phyloP scores from a whole-genome alignment of 148 eudicot species.

The Chenopodium formosanum region DNA sequence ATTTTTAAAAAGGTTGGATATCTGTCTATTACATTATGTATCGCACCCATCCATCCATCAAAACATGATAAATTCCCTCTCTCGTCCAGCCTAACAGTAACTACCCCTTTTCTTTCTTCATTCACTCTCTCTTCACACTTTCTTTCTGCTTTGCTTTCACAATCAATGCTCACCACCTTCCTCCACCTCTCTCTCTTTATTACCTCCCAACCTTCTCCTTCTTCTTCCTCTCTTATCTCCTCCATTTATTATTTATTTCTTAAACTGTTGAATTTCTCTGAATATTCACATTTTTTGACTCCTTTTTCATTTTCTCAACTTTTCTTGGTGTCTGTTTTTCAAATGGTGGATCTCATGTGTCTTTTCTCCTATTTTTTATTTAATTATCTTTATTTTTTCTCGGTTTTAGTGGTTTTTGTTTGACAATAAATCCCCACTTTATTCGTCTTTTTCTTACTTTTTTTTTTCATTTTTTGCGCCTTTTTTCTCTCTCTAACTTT shows the following conservation, averaged over 20 bases:
- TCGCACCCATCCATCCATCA: neutral
- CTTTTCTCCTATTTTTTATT: conserved; percentile 4
- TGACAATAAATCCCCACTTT: conserved; percentile 27
- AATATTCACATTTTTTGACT: neutral
- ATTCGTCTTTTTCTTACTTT: conserved; percentile 23
- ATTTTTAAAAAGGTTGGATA: too few species aligned
- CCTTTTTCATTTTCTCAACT: neutral
- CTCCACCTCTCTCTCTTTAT: conserved; percentile 14
- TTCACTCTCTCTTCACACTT: neutral
- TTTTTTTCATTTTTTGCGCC: neutral
- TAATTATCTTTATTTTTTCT: neutral
- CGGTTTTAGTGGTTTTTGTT: conserved; percentile 35
- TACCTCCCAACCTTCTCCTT: neutral
- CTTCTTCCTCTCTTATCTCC: neutral
- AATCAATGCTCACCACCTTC: conserved; percentile 38
- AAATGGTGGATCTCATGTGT: conserved; percentile 35
- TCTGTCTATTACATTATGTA: too few species aligned
- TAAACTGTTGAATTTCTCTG: neutral
- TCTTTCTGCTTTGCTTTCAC: conserved; percentile 31
- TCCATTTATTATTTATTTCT: neutral
- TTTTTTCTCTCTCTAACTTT: neutral
- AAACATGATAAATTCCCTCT: neutral
- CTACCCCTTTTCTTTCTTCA: neutral
- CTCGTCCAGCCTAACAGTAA: conserved; percentile 16
- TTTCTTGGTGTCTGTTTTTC: neutral